Conservation (phyloP, 331 rosid genomes). For the Cucumis variabilis region DNA sequence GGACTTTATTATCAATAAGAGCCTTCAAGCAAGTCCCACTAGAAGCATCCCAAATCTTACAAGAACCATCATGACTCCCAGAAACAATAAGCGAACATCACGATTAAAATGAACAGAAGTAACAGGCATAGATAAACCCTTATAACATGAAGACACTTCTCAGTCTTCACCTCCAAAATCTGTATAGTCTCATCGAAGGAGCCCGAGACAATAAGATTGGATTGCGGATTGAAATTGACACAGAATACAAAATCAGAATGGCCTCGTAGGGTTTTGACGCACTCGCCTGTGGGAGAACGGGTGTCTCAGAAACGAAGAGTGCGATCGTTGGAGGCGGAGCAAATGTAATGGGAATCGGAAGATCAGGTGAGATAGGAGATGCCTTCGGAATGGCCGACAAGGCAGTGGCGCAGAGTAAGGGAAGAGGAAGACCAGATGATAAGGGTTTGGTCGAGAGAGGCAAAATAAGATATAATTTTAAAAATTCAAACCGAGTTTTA, state of each 20-base stretch:
- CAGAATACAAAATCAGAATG: conserved; percentile 78
- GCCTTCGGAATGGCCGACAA: conserved; percentile 81
- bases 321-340: conserved; percentile 94
- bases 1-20: conserved; percentile 72
- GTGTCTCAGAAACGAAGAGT: conserved; percentile 95
- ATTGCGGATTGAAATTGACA: conserved; percentile 88
- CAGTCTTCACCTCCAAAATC: conserved; percentile 96
- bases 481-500: too few relatives aligned
- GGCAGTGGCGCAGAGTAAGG: conserved; percentile 71
- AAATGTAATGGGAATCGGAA: conserved; percentile 89
- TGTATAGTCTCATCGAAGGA: conserved; percentile 83
- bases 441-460: conserved; percentile 82
- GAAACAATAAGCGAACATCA: conserved; percentile 86
- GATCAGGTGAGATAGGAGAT: conserved; percentile 88
- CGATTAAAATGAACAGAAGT: conserved; percentile 91
- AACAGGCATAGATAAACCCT: conserved; percentile 80
- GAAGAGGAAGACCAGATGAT: conserved; percentile 72
- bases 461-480: conserved; percentile 46
- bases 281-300: conserved; percentile 56
- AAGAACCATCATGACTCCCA: conserved; percentile 87
- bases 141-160: conserved; percentile 64
- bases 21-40: conserved; percentile 60
- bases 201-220: conserved; percentile 83
- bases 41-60: conserved; percentile 87
- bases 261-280: conserved; percentile 88